Percentiles rank a stretch among this genome's conserved stretches.
Evolutionary conservation across 495 filamentous ascomycete genomes (phyloP).

Genomic region (Penicillium manginii): DNA sequence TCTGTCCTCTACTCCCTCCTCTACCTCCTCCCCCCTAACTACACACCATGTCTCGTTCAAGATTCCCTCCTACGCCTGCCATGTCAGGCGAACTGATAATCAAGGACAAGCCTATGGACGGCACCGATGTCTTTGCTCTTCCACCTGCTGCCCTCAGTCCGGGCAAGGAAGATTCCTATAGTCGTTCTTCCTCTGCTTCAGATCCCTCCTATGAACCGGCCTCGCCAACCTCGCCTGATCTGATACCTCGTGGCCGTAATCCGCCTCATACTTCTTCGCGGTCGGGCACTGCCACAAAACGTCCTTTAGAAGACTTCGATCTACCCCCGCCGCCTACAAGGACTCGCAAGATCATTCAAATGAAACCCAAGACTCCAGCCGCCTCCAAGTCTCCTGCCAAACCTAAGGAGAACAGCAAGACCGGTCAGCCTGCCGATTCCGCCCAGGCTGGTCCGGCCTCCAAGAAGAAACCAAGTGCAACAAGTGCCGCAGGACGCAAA

Average conservation of each 20-base stretch:
- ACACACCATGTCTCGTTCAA: slow-evolving; percentile 66
- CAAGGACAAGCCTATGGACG: slow-evolving; percentile 66
- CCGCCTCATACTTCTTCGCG: slow-evolving; percentile 58
- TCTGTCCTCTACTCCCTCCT: slow-evolving; percentile 1
- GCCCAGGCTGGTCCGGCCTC: slow-evolving; percentile 37
- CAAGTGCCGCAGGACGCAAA: slow-evolving; percentile 83
- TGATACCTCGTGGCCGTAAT: slow-evolving; percentile 32
- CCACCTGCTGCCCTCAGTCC: slow-evolving; percentile 77
- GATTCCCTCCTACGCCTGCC: slow-evolving; percentile 79
- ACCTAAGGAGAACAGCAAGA: slow-evolving; percentile 35
- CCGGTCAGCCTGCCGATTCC: slow-evolving; percentile 25
- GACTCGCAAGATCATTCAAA: slow-evolving; percentile 95
- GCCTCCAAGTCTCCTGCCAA: slow-evolving; percentile 30
- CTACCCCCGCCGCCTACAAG: slow-evolving; percentile 91
- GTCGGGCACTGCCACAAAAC: slow-evolving; percentile 55
- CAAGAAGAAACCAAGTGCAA: slow-evolving; percentile 72
- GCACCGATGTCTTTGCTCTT: slow-evolving; percentile 71
- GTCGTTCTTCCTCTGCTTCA: slow-evolving; percentile 46
- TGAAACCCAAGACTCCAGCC: slow-evolving; percentile 65
- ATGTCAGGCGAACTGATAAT: slow-evolving; percentile 82
- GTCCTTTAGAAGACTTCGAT: slow-evolving; percentile 62
- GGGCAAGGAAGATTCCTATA: slow-evolving; percentile 40
- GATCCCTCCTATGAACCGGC: slow-evolving; percentile 55
- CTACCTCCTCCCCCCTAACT: slow-evolving; percentile 1
- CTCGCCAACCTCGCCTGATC: slow-evolving; percentile 60